Conservation (phyloP, 2,329 filamentous ascomycete species). For the Chaetomium olivaceum region DNA sequence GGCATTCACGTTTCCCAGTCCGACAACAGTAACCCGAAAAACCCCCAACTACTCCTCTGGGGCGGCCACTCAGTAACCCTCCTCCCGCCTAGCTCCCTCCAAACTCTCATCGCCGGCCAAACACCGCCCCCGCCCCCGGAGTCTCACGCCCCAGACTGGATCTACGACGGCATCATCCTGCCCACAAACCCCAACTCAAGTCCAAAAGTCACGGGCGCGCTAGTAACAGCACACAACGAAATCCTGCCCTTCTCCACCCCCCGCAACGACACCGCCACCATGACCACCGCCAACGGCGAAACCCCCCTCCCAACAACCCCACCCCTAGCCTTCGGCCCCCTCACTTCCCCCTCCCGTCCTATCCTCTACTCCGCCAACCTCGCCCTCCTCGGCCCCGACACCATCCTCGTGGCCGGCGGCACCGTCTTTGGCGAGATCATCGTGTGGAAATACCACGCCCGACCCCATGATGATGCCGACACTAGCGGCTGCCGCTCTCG, state of each 20-base stretch:
- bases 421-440: slow-evolving; percentile 95
- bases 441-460: slow-evolving; percentile 73
- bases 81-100: slow-evolving; percentile 40
- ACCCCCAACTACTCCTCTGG: slow-evolving; percentile 61
- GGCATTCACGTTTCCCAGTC: slow-evolving; percentile 57
- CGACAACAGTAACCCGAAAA: neutral
- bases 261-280: slow-evolving; percentile 4
- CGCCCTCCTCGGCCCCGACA: slow-evolving; percentile 57
- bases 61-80: slow-evolving; percentile 63
- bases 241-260: slow-evolving; percentile 55
- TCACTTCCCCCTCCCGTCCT: slow-evolving; percentile 69
- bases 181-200: slow-evolving; percentile 33
- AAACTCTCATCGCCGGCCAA: slow-evolving; percentile 37
- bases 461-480: slow-evolving; percentile 1
- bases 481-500: neutral
- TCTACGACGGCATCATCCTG: slow-evolving; percentile 65
- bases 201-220: slow-evolving; percentile 46
- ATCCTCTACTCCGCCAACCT: slow-evolving; percentile 86
- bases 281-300: neutral
- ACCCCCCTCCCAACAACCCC: too few species aligned
- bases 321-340: slow-evolving; percentile 47
- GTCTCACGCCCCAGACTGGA: slow-evolving; percentile 68
- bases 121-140: slow-evolving; percentile 37
- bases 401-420: slow-evolving; percentile 77
- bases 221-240: slow-evolving; percentile 88